phyloP scores from a whole-genome alignment of 1,139 yeast species.

The Protomyces arabidopsidicola region DNA sequence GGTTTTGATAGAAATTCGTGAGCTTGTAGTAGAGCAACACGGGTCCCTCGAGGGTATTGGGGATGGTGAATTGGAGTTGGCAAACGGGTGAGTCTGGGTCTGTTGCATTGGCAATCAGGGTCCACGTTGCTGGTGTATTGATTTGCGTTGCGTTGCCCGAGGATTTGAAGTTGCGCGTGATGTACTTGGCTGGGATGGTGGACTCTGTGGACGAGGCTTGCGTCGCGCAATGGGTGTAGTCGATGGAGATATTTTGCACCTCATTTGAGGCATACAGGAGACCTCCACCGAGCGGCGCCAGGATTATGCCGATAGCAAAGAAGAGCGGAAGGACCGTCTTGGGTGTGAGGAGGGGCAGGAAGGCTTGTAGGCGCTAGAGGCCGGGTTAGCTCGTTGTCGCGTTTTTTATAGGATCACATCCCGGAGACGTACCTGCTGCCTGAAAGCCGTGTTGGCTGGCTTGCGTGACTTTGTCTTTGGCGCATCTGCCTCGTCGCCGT shows the following conservation, averaged over 20 bases:
- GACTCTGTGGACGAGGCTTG: constrained; percentile 50
- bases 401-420: background rate
- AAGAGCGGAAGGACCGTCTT: constrained; percentile 80
- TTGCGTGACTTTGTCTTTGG: constrained; percentile 25
- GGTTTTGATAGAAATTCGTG: constrained; percentile 84
- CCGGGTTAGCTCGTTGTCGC: background rate
- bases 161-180: constrained; percentile 37
- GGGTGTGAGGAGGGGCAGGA: constrained; percentile 83
- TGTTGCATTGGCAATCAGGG: constrained; percentile 5
- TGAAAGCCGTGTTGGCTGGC: constrained; percentile 28
- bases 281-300: constrained; percentile 88
- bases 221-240: constrained; percentile 68
- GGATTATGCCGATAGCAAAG: constrained; percentile 67
- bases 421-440: constrained; percentile 17
- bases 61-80: constrained; percentile 70
- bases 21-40: constrained; percentile 74
- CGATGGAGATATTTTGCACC: constrained; percentile 74
- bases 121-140: constrained; percentile 18
- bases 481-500: constrained; percentile 2
- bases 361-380: constrained; percentile 44
- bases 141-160: constrained; percentile 7
- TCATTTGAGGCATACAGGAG: constrained; percentile 65
- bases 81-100: constrained; percentile 54
- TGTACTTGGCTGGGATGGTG: constrained; percentile 60
- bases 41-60: constrained; percentile 68